Conservation (phyloP, 805 yeast species). For the Isabelozyma gotoi region DNA sequence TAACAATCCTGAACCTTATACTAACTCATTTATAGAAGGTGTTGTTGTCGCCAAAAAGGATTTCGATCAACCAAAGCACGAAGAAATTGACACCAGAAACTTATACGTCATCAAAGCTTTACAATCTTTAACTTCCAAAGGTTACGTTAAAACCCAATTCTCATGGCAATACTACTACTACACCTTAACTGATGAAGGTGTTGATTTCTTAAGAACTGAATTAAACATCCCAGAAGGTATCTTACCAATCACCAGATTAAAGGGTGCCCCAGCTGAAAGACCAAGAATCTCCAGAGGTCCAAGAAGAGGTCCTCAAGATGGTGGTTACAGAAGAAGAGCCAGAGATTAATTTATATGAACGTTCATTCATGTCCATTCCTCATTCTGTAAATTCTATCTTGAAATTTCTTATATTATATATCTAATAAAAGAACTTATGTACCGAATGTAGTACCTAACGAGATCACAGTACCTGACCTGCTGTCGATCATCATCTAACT, state of each 20-base stretch:
- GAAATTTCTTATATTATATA: neutral
- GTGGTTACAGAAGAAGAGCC: constrained; percentile 62
- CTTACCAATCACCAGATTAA: constrained; percentile 97
- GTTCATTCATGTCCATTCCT: constrained; percentile 8
- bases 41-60: constrained; percentile 99
- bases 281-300: constrained; percentile 47
- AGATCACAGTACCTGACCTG: too few species aligned
- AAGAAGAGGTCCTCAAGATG: constrained; percentile 25
- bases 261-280: constrained; percentile 86
- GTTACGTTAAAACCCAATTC: constrained; percentile 99
- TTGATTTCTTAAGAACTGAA: constrained; percentile 96
- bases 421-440: neutral
- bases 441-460: too few species aligned
- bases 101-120: constrained; percentile 97
- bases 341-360: constrained; percentile 37
- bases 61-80: constrained; percentile 96
- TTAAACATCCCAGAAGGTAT: constrained; percentile 98
- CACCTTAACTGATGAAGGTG: constrained; percentile 99
- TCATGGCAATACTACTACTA: constrained; percentile 99
- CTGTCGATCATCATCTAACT: too few species aligned
- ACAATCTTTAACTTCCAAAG: constrained; percentile 98
- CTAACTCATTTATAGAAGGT: constrained; percentile 75
- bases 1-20: constrained; percentile 17
- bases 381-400: neutral
- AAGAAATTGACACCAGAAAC: constrained; percentile 97